phyloP scores from a whole-genome alignment of 176 grass and related monocot species.

The Eremochloa ophiuroides region DNA sequence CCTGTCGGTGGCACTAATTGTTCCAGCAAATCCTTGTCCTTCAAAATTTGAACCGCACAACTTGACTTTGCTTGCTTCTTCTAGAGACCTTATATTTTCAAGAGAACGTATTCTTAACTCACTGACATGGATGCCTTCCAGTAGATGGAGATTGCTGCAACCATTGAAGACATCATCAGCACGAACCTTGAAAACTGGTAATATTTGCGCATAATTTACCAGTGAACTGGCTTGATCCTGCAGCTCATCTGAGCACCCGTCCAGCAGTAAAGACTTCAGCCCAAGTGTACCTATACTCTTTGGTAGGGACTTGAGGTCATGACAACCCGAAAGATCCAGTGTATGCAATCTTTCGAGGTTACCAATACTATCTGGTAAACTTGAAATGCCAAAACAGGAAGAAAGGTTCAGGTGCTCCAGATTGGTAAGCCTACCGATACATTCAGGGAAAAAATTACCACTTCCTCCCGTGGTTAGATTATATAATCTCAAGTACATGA shows the following conservation, averaged over 20 bases:
- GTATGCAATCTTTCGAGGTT: neutral
- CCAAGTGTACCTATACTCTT: neutral
- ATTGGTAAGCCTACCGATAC: neutral
- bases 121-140: neutral
- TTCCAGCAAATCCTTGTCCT: neutral
- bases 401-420: neutral
- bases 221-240: neutral
- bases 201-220: neutral
- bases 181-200: neutral
- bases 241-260: neutral
- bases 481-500: neutral
- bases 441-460: neutral
- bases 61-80: neutral
- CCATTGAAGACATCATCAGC: neutral
- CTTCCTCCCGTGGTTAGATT: too few relatives aligned
- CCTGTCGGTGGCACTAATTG: too few relatives aligned
- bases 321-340: neutral
- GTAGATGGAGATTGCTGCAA: neutral
- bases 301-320: neutral
- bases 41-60: neutral
- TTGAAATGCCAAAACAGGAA: too few relatives aligned
- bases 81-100: neutral
- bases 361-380: neutral
- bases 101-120: neutral
- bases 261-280: neutral